Evolutionary conservation across 2,329 filamentous ascomycete genomes (phyloP), one percentile per base, ranked within the genome.

Genomic region (Penicillium hesseltinei): DNA sequence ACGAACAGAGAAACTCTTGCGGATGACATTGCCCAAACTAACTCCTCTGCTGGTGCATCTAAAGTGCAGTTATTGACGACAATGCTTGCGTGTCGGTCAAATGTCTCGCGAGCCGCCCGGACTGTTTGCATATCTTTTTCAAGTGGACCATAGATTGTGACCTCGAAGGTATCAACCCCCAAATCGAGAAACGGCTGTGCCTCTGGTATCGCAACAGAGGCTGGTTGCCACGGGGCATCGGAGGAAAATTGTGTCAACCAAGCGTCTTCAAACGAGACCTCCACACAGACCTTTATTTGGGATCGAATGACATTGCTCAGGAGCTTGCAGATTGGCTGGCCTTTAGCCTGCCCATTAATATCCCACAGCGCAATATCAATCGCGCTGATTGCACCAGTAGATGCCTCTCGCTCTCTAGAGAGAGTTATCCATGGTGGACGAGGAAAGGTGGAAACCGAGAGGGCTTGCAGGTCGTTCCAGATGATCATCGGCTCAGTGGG

Each of bases 351-450:
- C 2, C 39, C 21, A 17, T 1, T 4, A 9, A 40, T 40, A 23
- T 40, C 39, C 11, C 39, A 21, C 10, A 40, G 11, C 2, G 19
- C 39, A 15, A 40, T 15, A 3, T 40, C 39, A 13, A 40, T 40
- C 7, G 39, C 39, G 13, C 39, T 40, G 3, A 23, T 23, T 15
- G 39, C 39, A 23, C 5, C 19, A 19, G 21, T 39, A 5, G 5
- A 13, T 39, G n/a, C 5, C 5, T 3, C 21, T 21, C 21, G 21
- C 21, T 3, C 21, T 21, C 21, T 21, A 21, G 21, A 21, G 21
- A 21, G 21, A 21, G 2, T 2, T 11, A 0, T 13, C 5, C 4
- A 2, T 11, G 3, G 2, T 3, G 0, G 4, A 19, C 4, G 9
- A 19, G 2, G 3, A 13, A 23, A 40, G 38, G 6, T 38, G 6